Evolutionary conservation across 2,329 filamentous ascomycete species (phyloP).

Genomic region (Teratosphaeria zuluensis): DNA sequence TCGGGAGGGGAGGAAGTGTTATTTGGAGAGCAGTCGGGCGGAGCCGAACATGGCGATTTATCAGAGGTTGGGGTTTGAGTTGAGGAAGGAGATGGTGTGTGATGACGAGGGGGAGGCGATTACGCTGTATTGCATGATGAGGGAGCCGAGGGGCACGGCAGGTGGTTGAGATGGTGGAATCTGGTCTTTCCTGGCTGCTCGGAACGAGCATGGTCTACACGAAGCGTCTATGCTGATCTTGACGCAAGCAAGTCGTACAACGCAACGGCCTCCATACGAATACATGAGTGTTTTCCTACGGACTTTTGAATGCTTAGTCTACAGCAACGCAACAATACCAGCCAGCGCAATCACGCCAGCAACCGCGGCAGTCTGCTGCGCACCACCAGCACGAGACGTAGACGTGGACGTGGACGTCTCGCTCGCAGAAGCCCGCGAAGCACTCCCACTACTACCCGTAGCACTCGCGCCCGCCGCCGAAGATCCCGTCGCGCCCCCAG

Average conservation of each 20-base stretch:
- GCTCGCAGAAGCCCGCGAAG: not conserved
- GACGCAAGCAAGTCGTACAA: too few relatives aligned
- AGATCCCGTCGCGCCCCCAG: not conserved
- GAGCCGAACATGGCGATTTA: conserved; percentile 64
- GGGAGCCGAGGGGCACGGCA: conserved; percentile 23
- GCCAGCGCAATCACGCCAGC: not conserved
- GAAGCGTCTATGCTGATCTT: too few relatives aligned
- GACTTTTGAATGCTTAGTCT: too few relatives aligned
- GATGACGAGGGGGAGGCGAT: conserved; percentile 49
- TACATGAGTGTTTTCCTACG: too few relatives aligned
- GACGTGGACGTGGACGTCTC: not conserved
- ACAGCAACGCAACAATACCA: not conserved
- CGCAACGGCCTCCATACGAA: too few relatives aligned
- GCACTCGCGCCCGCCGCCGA: not conserved
- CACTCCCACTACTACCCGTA: not conserved
- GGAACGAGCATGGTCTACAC: too few relatives aligned
- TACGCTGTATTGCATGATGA: conserved; percentile 38
- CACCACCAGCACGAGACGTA: not conserved
- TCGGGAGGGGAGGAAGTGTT: conserved; percentile 53
- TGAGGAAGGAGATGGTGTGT: conserved; percentile 57
- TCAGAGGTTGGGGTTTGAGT: conserved; percentile 55
- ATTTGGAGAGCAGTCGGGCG: conserved; percentile 60
- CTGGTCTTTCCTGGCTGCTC: too few relatives aligned
- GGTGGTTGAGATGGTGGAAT: too few relatives aligned
- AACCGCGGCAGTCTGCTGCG: not conserved